These are phyloP conservation scores for Amesomyces nigricolor DNA, from an alignment of 2,329 filamentous ascomycete species.

Conservation along the genomic window DNA sequence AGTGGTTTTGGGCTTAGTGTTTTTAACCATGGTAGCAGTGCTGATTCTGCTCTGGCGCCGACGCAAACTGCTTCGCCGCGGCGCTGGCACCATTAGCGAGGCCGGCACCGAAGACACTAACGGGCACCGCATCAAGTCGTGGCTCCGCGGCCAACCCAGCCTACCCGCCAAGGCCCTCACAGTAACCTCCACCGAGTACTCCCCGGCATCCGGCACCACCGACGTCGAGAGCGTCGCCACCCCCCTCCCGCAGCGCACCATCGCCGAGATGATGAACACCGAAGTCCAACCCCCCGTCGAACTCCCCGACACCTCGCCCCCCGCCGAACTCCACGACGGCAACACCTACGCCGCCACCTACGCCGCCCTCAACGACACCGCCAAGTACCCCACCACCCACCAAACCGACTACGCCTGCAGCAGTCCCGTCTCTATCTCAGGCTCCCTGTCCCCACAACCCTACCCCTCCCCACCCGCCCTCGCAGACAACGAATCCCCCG, in stretches of 20 bases:
- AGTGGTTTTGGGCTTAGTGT: slow-evolving; percentile 53
- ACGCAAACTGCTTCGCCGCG: slow-evolving; percentile 37
- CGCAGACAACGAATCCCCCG: slow-evolving; percentile 10
- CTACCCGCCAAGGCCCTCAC: slow-evolving; percentile 40
- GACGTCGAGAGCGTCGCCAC: slow-evolving; percentile 34
- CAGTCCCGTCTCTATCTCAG: slow-evolving; percentile 24
- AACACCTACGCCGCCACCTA: slow-evolving; percentile 30
- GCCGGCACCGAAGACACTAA: slow-evolving; percentile 43
- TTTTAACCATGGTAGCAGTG: slow-evolving; percentile 48
- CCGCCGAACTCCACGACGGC: slow-evolving; percentile 40
- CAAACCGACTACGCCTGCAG: slow-evolving; percentile 28
- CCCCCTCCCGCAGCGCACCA: slow-evolving; percentile 12
- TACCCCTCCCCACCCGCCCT: slow-evolving; percentile 4
- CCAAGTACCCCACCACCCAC: slow-evolving; percentile 26
- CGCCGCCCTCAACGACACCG: slow-evolving; percentile 27
- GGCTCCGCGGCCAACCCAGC: slow-evolving; percentile 44
- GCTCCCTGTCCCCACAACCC: slow-evolving; percentile 1
- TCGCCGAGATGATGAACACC: slow-evolving; percentile 26
- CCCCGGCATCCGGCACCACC: slow-evolving; percentile 22
- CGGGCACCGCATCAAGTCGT: slow-evolving; percentile 44
- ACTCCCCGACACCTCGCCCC: slow-evolving; percentile 39
- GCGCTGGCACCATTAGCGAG: slow-evolving; percentile 34
- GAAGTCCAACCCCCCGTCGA: slow-evolving; percentile 33
- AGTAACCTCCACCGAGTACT: slow-evolving; percentile 41
- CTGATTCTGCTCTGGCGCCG: slow-evolving; percentile 49